Evolutionary conservation across 768 basidiomycete species (phyloP), one percentile per base, ranked within the genome.

Genomic region (Trametes meyenii): DNA sequence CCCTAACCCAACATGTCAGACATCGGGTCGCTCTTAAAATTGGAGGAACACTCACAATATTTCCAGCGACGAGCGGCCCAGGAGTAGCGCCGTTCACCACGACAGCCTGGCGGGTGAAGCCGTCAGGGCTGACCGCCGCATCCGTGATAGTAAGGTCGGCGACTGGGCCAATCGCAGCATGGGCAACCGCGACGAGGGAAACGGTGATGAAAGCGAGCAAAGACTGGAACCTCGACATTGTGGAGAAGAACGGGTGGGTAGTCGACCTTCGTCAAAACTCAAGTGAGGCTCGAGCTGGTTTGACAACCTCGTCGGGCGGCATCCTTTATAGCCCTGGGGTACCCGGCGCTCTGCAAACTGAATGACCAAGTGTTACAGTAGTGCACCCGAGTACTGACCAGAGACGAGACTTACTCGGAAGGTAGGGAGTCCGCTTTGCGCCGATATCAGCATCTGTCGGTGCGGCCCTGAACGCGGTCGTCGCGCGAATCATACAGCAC

Each of bases 121-220:
- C 73, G 55, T 74, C 74, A 10, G 74, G 73, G 17, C 67, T 49
- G 36, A 75, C 54, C 7, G 61, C 17, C 13, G 60, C 66, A 14
- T 64, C 53, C 40, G 55, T 45, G 49, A 66, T 46, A 36, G 62
- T 59, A 24, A 66, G 59, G 65, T 66, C 65, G 19, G 65, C 39
- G 19, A 58, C 49, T 29, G 65, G 65, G 1, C 65, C 65, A 3
- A 66, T 54, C 29, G 45, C 62, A 26, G 64, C 64, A 35, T 55
- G 26, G 1, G 48, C 52, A 5, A 38, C 36, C 7, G 56, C 52
- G 17, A 33, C 50, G 21, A 61, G 45, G 49, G 45, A 54, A n/a
- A 56, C 44, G 19, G 51, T 23, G 52, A 58, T 17, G 59, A 50
- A 58, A 33, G 55, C 33, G 55, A 60, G 59, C 16, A 64, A 44